Evolutionary conservation across 2,329 filamentous ascomycete genomes (phyloP), one percentile per base, ranked within the genome.

Genomic region (Pestalotiopsis sp.): DNA sequence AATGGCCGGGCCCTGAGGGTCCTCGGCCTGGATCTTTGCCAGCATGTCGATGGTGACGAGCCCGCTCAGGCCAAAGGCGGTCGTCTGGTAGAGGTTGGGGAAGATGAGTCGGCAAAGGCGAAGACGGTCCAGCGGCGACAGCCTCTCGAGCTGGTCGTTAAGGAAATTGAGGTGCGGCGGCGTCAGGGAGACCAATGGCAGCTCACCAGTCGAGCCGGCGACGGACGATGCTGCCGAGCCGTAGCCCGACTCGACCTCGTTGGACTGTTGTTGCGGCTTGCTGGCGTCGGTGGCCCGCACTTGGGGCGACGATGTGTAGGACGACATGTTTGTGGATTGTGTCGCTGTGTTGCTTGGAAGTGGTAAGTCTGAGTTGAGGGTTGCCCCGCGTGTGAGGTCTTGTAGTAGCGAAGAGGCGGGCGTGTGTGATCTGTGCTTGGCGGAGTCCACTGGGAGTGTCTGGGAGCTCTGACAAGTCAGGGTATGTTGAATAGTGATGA

Each of bases 71-170:
- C 93, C 93, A 78, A 95, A 95, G 68, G 93, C 93, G 13, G 93
- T 95, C 58, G 92, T 93, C 82, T 96, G 93, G 83, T 90, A 98
- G 59, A 98, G 89, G 78, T 92, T 92, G 76, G 96, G 96, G 76
- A 99, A 92, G 75, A 95, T 92, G 75, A 93, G 91, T 78, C 95
- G 92, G 86, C 92, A 94, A 92, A 97, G 98, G 83, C 91, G 92
- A 70, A 99, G 89, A 75, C 98, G 92, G 73, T 98, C 95, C 87
- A 95, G 87, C 70, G 96, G 93, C 78, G 95, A 90, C 81, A 98
- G 92, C 78, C 91, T 89, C 80, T 96, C 93, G 75, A 99, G 85
- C 81, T 97, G 94, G 72, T 90, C 83, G 86, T 99, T 99, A 80
- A 99, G 87, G 81, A 95, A 95, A 76, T 93, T 91, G 74, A 98